phyloP scores from a whole-genome alignment of 1,284 basidiomycete species.

The Ustilago hordei region DNA sequence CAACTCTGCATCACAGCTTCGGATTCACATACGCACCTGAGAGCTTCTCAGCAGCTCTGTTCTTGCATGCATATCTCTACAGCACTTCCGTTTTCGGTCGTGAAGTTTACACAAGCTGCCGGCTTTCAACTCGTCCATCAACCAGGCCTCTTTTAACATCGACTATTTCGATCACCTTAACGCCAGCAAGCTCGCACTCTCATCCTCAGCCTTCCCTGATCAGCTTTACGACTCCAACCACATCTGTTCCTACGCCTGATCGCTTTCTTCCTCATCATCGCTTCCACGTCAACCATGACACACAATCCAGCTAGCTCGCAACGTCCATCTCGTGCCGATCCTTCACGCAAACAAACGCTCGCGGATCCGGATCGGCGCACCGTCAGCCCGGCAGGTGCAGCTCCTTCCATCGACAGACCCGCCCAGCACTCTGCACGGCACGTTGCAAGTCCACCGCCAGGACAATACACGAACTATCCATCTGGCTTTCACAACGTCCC shows the following conservation, averaged over 20 bases:
- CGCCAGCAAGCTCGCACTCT: background rate
- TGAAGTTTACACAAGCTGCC: conserved; percentile 18
- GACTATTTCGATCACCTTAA: conserved; percentile 7
- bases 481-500: conserved; percentile 20
- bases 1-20: background rate
- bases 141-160: conserved; percentile 8
- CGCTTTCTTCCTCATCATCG: background rate
- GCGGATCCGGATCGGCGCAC: conserved; percentile 29
- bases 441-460: conserved; percentile 25
- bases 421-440: conserved; percentile 12
- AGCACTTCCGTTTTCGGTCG: background rate
- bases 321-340: conserved; percentile 22
- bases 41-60: conserved; percentile 17
- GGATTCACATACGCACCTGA: conserved; percentile 4
- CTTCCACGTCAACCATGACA: conserved; percentile 15
- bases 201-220: background rate
- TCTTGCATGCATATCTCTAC: conserved; percentile 18
- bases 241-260: background rate
- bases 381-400: conserved; percentile 8
- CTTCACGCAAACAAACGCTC: conserved; percentile 14
- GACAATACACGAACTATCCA: conserved; percentile 13
- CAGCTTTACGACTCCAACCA: background rate
- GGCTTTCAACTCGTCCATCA: conserved; percentile 15
- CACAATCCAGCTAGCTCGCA: conserved; percentile 23
- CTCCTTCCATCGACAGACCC: conserved; percentile 4